Percentiles rank a stretch among this genome's conserved stretches.
phyloP scores from a whole-genome alignment of 176 grass and related monocot genomes.

The Oryza meyeriana region DNA sequence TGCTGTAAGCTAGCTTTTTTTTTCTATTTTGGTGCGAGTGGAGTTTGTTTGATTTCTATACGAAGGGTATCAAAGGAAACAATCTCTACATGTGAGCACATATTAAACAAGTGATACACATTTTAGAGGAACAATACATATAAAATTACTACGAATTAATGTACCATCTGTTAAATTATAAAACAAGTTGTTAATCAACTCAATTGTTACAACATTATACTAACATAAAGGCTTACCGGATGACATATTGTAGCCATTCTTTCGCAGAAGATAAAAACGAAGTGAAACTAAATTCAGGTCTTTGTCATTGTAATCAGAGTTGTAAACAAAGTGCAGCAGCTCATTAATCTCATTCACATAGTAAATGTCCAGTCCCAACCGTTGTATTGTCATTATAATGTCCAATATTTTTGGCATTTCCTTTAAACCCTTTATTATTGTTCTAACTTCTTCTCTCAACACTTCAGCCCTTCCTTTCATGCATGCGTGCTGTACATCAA shows the following conservation, averaged over 20 bases:
- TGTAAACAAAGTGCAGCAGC: background rate
- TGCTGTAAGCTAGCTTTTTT: no score
- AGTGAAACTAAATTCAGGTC: constrained; percentile 28
- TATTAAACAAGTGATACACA: background rate
- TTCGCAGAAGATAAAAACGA: constrained; percentile 43
- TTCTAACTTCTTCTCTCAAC: constrained; percentile 28
- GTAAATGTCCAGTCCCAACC: constrained; percentile 34
- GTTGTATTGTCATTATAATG: constrained; percentile 26
- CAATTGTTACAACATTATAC: background rate
- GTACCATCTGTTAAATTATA: background rate
- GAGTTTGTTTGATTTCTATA: background rate
- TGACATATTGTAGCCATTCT: constrained; percentile 24
- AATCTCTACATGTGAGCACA: background rate
- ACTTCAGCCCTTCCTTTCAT: constrained; percentile 5
- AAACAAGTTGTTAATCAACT: background rate
- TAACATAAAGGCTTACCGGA: constrained; percentile 8
- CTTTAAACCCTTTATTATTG: background rate
- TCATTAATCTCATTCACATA: constrained; percentile 28
- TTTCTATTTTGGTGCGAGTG: background rate
- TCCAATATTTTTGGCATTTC: constrained; percentile 16
- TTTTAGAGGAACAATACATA: background rate
- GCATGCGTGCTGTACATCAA: background rate
- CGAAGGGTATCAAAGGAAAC: background rate
- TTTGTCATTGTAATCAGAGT: background rate
- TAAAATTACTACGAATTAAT: background rate